Conservation (phyloP, 73 alveolate genomes). For the Urostyla sp. region DNA sequence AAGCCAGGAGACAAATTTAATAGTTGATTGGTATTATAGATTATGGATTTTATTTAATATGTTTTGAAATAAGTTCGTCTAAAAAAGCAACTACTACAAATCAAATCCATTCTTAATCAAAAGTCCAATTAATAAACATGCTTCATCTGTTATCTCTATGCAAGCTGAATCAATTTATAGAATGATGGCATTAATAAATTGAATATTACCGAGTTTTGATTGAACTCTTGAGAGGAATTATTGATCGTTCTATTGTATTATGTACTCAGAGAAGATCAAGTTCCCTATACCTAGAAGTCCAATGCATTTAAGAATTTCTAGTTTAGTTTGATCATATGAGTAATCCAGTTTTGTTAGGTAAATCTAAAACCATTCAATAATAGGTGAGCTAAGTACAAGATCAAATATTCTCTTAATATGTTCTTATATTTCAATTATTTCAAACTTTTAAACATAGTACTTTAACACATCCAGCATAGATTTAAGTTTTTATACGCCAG, state of each 20-base stretch:
- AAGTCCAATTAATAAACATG: constrained; percentile 13
- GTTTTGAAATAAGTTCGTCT: background rate
- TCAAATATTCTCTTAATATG: constrained; percentile 41
- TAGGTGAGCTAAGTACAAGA: constrained; percentile 8
- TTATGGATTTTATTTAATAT: background rate
- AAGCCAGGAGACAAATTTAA: constrained; percentile 19
- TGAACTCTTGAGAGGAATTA: constrained; percentile 7
- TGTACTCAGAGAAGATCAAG: background rate
- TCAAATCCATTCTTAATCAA: constrained; percentile 32
- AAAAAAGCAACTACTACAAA: background rate
- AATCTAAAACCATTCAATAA: constrained; percentile 14
- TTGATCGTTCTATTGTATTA: background rate
- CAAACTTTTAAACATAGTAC: constrained; percentile 6
- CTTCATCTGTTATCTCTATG: constrained; percentile 23
- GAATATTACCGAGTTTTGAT: background rate
- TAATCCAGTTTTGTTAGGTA: background rate
- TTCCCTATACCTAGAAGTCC: constrained; percentile 14
- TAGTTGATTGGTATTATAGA: background rate
- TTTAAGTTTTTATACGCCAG: background rate
- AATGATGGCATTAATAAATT: background rate
- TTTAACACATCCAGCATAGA: constrained; percentile 22
- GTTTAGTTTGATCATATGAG: constrained; percentile 3
- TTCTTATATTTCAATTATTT: constrained; percentile 27
- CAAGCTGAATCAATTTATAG: constrained; percentile 1
- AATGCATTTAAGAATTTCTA: constrained; percentile 15